Conservation (phyloP, 352 stramenopile species). For the Pythium diclinum region DNA sequence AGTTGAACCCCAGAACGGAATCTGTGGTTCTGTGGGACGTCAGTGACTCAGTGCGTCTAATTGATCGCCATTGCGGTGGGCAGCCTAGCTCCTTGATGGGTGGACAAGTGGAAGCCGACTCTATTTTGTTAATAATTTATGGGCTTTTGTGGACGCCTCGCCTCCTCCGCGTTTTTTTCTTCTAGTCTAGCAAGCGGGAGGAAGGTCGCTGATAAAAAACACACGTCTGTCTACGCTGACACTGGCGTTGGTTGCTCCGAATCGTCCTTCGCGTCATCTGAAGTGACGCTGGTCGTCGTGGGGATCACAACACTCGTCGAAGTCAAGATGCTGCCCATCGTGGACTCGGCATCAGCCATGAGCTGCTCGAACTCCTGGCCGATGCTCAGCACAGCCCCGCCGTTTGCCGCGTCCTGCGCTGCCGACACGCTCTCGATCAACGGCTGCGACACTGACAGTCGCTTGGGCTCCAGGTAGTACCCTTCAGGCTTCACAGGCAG, state of each 20-base stretch:
- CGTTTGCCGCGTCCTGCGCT: background rate
- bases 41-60: background rate
- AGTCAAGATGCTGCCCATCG: constrained; percentile 36
- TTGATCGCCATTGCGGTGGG: background rate
- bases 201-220: background rate
- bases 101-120: constrained; percentile 3
- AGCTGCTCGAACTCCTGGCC: constrained; percentile 68
- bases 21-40: background rate
- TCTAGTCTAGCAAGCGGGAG: background rate
- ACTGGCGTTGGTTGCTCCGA: background rate
- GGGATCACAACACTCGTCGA: background rate
- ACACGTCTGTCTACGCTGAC: background rate
- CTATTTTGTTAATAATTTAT: constrained; percentile 27
- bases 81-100: background rate
- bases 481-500: constrained; percentile 79
- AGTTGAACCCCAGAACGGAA: background rate
- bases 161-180: background rate
- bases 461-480: constrained; percentile 79
- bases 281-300: background rate
- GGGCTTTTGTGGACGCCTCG: background rate
- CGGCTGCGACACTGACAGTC: constrained; percentile 19
- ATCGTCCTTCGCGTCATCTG: background rate
- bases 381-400: constrained; percentile 34
- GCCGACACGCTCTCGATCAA: background rate
- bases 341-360: constrained; percentile 67